Evolutionary conservation across 768 basidiomycete species (phyloP).

Genomic region (Phylloporus sp.): DNA sequence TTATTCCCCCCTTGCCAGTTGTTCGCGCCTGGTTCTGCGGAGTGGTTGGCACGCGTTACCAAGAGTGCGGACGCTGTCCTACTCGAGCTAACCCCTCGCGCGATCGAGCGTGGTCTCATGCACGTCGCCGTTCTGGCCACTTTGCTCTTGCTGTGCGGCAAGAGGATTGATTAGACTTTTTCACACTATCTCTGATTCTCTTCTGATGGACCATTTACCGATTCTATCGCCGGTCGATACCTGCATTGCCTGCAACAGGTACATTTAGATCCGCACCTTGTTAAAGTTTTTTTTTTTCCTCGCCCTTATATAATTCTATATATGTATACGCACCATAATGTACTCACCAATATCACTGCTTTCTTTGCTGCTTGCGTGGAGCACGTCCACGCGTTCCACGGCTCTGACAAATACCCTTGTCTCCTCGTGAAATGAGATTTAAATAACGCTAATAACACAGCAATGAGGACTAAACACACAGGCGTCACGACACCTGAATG

Average conservation of each 20-base stretch:
- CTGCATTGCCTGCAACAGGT: not conserved
- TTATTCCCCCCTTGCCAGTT: constrained; percentile 34
- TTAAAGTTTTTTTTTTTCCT: not conserved
- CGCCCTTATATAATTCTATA: too few species aligned
- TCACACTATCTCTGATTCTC: not conserved
- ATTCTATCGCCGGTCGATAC: too few species aligned
- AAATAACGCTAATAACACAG: constrained; percentile 22
- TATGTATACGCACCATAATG: not conserved
- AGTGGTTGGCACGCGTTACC: constrained; percentile 49
- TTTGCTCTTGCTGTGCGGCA: constrained; percentile 56
- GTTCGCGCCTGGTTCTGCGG: constrained; percentile 37
- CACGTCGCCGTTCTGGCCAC: constrained; percentile 50
- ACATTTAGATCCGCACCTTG: not conserved
- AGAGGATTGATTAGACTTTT: constrained; percentile 49
- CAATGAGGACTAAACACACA: not conserved
- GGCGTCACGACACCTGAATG: constrained; percentile 37
- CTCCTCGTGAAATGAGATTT: constrained; percentile 7
- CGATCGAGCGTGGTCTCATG: constrained; percentile 51
- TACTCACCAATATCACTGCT: not conserved
- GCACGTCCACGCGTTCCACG: not conserved
- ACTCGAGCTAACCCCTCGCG: constrained; percentile 55
- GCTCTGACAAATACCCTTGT: not conserved
- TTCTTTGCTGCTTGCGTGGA: not conserved
- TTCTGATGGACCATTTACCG: too few species aligned
- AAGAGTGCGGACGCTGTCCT: constrained; percentile 41